Evolutionary conservation across 306 rosid species (phyloP).

Genomic region (Trifolium subterraneum): DNA sequence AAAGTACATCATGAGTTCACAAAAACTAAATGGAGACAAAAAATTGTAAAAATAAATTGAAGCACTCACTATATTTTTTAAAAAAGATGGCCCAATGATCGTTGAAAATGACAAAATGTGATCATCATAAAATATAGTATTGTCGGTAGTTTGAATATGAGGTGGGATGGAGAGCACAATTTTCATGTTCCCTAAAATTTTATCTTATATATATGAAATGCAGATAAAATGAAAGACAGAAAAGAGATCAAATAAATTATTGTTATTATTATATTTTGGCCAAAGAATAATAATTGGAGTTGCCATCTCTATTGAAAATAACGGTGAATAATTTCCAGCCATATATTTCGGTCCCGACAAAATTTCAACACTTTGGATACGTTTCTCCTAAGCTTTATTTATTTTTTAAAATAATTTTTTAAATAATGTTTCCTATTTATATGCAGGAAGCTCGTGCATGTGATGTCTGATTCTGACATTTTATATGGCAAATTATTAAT

Average conservation of each 20-base stretch:
- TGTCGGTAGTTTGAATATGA: constrained; percentile 10
- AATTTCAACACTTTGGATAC: constrained; percentile 20
- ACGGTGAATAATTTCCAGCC: constrained; percentile 28
- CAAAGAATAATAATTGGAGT: background rate
- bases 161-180: constrained; percentile 37
- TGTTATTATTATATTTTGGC: background rate
- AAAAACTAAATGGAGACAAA: too few species aligned
- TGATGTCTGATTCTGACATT: constrained; percentile 38
- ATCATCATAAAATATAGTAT: background rate
- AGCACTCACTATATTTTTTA: background rate
- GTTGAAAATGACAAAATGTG: constrained; percentile 35
- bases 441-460: constrained; percentile 42
- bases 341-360: constrained; percentile 38
- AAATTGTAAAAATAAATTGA: too few species aligned
- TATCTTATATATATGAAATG: constrained; percentile 32
- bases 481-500: constrained; percentile 27
- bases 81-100: background rate
- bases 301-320: constrained; percentile 29
- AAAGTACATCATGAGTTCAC: too few species aligned
- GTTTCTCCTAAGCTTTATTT: background rate
- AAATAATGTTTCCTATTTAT: constrained; percentile 28
- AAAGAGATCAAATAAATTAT: background rate
- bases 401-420: background rate
- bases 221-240: background rate
- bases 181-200: constrained; percentile 27